Conservation (phyloP, 2,329 filamentous ascomycete species). For the Xylaria sp. region DNA sequence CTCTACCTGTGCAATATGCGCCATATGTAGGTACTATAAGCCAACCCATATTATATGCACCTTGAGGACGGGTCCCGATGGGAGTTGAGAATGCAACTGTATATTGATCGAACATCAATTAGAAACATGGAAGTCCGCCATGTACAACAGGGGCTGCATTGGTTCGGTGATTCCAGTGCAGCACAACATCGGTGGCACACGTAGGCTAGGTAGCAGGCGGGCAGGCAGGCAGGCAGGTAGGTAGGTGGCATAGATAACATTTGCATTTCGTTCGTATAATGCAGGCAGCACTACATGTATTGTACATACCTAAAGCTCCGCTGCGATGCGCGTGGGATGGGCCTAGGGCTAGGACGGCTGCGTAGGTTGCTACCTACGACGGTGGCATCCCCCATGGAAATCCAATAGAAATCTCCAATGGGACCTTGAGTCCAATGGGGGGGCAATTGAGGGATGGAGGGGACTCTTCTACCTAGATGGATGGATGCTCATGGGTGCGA, state of each 20-base stretch:
- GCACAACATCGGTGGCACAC: background rate
- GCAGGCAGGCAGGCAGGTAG: too few relatives aligned
- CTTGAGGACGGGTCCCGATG: too few relatives aligned
- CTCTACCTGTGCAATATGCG: background rate
- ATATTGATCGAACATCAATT: conserved; percentile 13
- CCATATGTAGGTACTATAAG: background rate
- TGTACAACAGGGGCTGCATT: conserved; percentile 18
- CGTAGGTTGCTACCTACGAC: too few relatives aligned
- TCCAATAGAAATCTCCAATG: too few relatives aligned
- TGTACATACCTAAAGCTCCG: conserved; percentile 21
- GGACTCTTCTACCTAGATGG: too few relatives aligned
- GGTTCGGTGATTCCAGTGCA: conserved; percentile 22
- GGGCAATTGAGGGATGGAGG: too few relatives aligned
- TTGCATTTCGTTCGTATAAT: conserved; percentile 24
- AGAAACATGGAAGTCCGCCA: conserved; percentile 16
- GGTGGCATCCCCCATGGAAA: too few relatives aligned
- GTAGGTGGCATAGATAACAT: background rate
- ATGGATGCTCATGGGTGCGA: too few relatives aligned
- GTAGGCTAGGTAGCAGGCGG: too few relatives aligned
- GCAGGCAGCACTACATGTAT: conserved; percentile 26
- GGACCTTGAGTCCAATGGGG: background rate
- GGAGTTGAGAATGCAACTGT: background rate
- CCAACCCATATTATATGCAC: background rate
- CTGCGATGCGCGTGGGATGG: conserved; percentile 22
- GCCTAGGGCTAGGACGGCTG: too few relatives aligned